Evolutionary conservation across 176 grass and related monocot species (phyloP), one percentile per base, ranked within the genome.

Genomic region (Bromus sterilis): DNA sequence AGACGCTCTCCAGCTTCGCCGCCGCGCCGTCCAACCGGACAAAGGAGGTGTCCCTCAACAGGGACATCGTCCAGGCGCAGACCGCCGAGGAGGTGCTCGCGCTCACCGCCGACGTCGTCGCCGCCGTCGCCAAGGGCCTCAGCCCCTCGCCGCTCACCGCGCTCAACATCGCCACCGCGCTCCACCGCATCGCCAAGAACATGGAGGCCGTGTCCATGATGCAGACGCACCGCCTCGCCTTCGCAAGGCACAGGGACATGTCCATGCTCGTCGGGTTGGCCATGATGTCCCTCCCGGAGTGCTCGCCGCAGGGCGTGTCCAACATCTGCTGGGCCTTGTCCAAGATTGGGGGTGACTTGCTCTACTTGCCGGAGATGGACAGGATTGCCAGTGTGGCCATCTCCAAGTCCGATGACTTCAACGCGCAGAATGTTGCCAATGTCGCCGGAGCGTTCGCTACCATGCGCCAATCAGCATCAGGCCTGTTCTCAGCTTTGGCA

Each of bases 271-370:
- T 98, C 23, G 92, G 95, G 34, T 86, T 98, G 40, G 90, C 90
- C 7, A 98, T 94, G 95, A 61, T 74, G 4, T 89, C 90, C 73
- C 88, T 98, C 75, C 95, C 92, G 0, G 87, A 91, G 33, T 98
- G 95, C 85, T 92, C 81, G 2, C 80, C 88, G 0, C 95, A 98
- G 80, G 95, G 95, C 11, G 46, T 98, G 15, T 93, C 95, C 16
- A 98, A 93, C 78, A 98, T 98, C 29, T 79, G 90, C n/a, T 98
- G 95, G 95, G 92, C 95, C 11, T 68, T 98, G 85, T 98, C 95
- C 39, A 98, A 98, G 85, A 89, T 98, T 34, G 95, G 95, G 2
- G 80, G 95, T 3, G 95, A 93, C 37, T 48, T 98, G 36, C 89
- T 98, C 12, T 98, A 93, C 84, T 61, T 82, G 24, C 79, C 95